Evolutionary conservation across 1,284 basidiomycete genomes (phyloP).

Genomic region (Caloboletus inedulis): DNA sequence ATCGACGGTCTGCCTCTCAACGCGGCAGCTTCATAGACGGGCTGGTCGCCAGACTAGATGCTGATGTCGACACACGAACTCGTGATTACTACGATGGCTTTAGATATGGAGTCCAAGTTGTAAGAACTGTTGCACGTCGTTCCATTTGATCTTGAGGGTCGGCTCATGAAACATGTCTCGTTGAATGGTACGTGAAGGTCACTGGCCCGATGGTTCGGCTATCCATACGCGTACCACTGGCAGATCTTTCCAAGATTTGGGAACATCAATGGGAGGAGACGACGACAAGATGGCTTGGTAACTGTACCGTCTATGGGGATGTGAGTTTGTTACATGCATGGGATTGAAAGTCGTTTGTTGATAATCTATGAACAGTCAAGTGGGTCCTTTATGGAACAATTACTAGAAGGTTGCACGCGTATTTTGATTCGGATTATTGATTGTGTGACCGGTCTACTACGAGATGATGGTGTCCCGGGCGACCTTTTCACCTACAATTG

Average conservation of each 20-base stretch:
- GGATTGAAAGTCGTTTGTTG: not conserved
- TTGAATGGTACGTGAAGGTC: slow-evolving; percentile 44
- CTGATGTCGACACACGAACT: slow-evolving; percentile 45
- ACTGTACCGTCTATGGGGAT: slow-evolving; percentile 47
- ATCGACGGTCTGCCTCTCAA: too few relatives aligned
- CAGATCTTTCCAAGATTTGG: slow-evolving; percentile 50
- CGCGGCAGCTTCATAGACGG: too few relatives aligned
- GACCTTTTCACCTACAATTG: slow-evolving; percentile 16
- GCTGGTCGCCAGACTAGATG: slow-evolving; percentile 8
- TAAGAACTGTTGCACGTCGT: slow-evolving; percentile 39
- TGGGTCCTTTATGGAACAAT: slow-evolving; percentile 54
- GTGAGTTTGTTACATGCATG: slow-evolving; percentile 39
- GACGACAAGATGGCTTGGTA: slow-evolving; percentile 53
- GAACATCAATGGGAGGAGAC: slow-evolving; percentile 45
- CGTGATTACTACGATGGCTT: slow-evolving; percentile 46
- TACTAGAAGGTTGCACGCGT: slow-evolving; percentile 41
- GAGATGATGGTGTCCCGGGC: slow-evolving; percentile 21
- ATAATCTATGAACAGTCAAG: slow-evolving; percentile 45
- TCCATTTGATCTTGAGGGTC: slow-evolving; percentile 54
- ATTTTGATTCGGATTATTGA: slow-evolving; percentile 41
- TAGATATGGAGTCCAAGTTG: slow-evolving; percentile 56
- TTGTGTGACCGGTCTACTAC: slow-evolving; percentile 34
- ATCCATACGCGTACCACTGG: not conserved
- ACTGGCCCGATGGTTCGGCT: not conserved
- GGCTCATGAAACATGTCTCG: slow-evolving; percentile 45